Conservation (phyloP, 441 rosid genomes). For the Euphorbia schlechtendalii region DNA sequence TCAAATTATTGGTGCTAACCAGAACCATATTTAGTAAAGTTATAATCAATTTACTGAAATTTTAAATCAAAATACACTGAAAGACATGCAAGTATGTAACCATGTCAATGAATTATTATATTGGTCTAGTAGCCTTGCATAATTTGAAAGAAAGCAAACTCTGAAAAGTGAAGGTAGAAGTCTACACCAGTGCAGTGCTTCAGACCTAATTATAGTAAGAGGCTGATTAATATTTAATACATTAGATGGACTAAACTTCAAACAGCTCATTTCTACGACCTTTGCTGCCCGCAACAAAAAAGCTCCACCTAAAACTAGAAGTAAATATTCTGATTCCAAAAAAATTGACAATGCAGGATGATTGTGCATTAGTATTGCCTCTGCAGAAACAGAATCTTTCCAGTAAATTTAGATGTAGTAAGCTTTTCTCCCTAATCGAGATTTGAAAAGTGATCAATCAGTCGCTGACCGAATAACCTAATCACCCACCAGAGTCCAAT, state of each 20-base stretch:
- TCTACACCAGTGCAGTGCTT: not conserved
- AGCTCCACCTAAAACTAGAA: not conserved
- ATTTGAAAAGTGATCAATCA: not conserved
- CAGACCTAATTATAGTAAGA: not conserved
- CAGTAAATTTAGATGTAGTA: not conserved
- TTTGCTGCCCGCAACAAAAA: not conserved
- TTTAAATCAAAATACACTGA: no score
- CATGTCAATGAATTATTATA: no score
- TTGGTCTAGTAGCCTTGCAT: no score
- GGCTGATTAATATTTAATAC: not conserved
- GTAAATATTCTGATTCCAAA: not conserved
- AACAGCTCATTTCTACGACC: not conserved
- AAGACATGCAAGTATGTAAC: no score
- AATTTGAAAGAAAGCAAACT: no score
- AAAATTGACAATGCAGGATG: not conserved
- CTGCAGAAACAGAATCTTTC: not conserved
- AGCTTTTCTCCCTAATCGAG: not conserved
- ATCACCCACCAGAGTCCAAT: not conserved
- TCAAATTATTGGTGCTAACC: no score
- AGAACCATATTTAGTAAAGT: no score
- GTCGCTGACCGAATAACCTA: not conserved
- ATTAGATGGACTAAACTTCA: constrained; percentile 8
- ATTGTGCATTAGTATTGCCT: not conserved
- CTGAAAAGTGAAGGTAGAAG: not conserved
- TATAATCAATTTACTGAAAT: no score